Evolutionary conservation across 2,329 filamentous ascomycete genomes (phyloP).

Genomic region (Microsporum ferrugineum): DNA sequence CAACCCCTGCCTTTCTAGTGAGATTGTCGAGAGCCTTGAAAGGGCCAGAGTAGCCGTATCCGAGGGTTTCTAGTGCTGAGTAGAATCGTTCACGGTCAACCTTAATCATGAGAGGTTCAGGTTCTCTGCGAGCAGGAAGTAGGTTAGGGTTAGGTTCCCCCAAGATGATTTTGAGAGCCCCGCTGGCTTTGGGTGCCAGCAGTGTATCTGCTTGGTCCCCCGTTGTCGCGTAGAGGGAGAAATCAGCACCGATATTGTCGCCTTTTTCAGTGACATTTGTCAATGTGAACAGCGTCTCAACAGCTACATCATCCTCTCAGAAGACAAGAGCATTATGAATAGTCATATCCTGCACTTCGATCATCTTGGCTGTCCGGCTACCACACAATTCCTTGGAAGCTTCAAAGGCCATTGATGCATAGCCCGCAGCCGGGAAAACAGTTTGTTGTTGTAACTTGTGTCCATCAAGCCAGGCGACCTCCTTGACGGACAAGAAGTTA

Average conservation of each 20-base stretch:
- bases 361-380: background rate
- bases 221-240: background rate
- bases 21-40: conserved; percentile 12
- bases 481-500: conserved; percentile 18
- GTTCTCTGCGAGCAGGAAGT: background rate
- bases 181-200: background rate
- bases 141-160: background rate
- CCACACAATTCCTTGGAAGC: conserved; percentile 11
- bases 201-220: background rate
- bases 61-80: background rate
- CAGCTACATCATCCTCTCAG: background rate
- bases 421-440: conserved; percentile 24
- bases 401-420: conserved; percentile 19
- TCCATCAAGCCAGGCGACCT: conserved; percentile 24
- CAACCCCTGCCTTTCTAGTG: background rate
- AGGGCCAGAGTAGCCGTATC: background rate
- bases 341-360: conserved; percentile 7
- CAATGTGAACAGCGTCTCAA: background rate
- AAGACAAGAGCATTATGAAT: conserved; percentile 17
- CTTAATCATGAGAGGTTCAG: background rate
- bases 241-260: background rate
- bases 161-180: background rate
- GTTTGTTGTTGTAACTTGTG: conserved; percentile 23
- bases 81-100: background rate
- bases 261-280: background rate